phyloP scores from a whole-genome alignment of 2,329 filamentous ascomycete genomes.

The Epichloe gansuensis region DNA sequence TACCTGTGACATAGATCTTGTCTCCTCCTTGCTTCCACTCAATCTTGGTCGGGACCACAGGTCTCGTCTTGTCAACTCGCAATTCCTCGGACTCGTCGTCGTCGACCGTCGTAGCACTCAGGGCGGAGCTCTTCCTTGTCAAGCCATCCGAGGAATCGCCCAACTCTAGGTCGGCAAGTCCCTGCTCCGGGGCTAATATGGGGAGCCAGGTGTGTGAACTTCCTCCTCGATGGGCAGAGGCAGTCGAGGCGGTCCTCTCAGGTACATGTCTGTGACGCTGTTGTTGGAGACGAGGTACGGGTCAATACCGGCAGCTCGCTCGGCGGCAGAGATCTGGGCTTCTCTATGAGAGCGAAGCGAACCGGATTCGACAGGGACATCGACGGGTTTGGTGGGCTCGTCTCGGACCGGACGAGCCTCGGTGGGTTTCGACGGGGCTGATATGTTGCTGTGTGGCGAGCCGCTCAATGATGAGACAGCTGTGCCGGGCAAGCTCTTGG shows the following conservation, averaged over 20 bases:
- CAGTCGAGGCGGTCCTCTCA: constrained; percentile 68
- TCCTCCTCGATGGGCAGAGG: constrained; percentile 92
- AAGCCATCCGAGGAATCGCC: constrained; percentile 38
- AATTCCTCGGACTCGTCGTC: constrained; percentile 71
- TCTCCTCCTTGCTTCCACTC: constrained; percentile 78
- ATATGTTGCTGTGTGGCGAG: constrained; percentile 30
- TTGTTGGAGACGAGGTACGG: constrained; percentile 35
- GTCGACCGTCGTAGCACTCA: constrained; percentile 55
- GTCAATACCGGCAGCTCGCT: constrained; percentile 24
- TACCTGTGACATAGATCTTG: constrained; percentile 92
- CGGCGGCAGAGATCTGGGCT: constrained; percentile 19
- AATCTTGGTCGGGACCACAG: constrained; percentile 71
- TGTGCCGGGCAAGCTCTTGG: constrained; percentile 35
- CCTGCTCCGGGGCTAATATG: constrained; percentile 62
- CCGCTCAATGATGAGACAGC: constrained; percentile 37
- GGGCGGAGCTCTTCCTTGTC: constrained; percentile 42
- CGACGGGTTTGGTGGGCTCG: constrained; percentile 43
- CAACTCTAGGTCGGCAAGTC: constrained; percentile 35
- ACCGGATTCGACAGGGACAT: constrained; percentile 36
- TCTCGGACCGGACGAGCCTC: constrained; percentile 17
- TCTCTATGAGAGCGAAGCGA: constrained; percentile 26
- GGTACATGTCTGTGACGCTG: constrained; percentile 53
- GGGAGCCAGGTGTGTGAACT: constrained; percentile 77
- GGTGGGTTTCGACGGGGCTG: constrained; percentile 16
- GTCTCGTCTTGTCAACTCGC: constrained; percentile 59